These are phyloP conservation scores for Cutaneotrichosporon spelunceum DNA, from an alignment of 1,284 basidiomycete species.

Conservation along the genomic window DNA sequence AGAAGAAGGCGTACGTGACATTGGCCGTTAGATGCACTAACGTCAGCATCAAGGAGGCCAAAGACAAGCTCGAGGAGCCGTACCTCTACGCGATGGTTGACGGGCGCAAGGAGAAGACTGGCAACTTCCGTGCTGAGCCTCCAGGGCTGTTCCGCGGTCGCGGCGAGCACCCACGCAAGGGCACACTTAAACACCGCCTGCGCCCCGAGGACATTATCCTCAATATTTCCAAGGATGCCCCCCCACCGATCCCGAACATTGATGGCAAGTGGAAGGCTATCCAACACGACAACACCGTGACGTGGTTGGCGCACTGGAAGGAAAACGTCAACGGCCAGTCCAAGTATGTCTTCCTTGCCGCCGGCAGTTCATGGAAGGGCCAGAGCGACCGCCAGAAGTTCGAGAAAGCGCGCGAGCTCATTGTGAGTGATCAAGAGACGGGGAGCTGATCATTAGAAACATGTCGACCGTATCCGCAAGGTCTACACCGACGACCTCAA, in stretches of 20 bases:
- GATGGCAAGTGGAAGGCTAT: conserved; percentile 79
- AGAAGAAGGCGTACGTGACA: conserved; percentile 68
- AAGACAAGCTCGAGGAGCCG: conserved; percentile 76
- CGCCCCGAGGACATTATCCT: conserved; percentile 89
- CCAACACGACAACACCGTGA: conserved; percentile 87
- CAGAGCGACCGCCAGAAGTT: conserved; percentile 95
- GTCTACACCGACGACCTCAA: conserved; percentile 82
- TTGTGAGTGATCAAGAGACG: conserved; percentile 57
- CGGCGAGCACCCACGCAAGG: conserved; percentile 97
- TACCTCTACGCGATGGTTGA: conserved; percentile 85
- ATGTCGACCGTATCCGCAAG: conserved; percentile 81
- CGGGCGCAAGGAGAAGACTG: conserved; percentile 94
- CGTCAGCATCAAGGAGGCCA: conserved; percentile 66
- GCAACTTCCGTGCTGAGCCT: conserved; percentile 97
- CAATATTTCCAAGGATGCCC: conserved; percentile 76
- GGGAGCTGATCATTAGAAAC: conserved; percentile 58
- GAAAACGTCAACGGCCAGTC: conserved; percentile 89
- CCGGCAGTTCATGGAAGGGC: conserved; percentile 89
- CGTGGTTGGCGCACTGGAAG: conserved; percentile 96
- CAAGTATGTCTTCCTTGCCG: conserved; percentile 94
- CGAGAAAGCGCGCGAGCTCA: conserved; percentile 90
- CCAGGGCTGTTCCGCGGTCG: conserved; percentile 96
- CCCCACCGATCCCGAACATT: conserved; percentile 77
- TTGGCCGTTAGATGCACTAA: neutral
- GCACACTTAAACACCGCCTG: conserved; percentile 86